Evolutionary conservation across 2,329 filamentous ascomycete genomes (phyloP).

Genomic region (Neurospora sp.): DNA sequence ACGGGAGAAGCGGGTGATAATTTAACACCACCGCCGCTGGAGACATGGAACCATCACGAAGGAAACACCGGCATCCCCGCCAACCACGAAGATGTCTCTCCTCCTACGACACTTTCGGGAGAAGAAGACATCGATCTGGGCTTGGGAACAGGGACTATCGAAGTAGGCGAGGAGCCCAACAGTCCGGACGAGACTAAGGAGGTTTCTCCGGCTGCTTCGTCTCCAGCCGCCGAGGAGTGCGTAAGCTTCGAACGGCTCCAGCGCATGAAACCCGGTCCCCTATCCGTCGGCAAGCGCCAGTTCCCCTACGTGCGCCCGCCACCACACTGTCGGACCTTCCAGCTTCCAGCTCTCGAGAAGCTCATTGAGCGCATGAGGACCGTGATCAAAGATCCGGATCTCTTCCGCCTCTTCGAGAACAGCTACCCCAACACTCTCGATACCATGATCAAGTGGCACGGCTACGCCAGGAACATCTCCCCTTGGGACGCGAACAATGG

Average conservation of each 20-base stretch:
- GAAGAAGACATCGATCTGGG: neutral
- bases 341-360: slow-evolving; percentile 57
- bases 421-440: slow-evolving; percentile 76
- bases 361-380: slow-evolving; percentile 42
- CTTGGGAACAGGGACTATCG: neutral
- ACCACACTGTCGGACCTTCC: slow-evolving; percentile 60
- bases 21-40: neutral
- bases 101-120: neutral
- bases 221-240: slow-evolving; percentile 9
- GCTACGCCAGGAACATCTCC: slow-evolving; percentile 32
- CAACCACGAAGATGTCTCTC: neutral
- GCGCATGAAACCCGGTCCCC: slow-evolving; percentile 16
- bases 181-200: neutral
- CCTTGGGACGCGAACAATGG: neutral
- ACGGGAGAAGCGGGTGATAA: neutral
- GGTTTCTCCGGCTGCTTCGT: neutral
- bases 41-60: neutral
- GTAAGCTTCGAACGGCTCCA: slow-evolving; percentile 18
- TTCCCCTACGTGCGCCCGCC: slow-evolving; percentile 43
- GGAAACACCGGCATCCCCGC: neutral
- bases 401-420: slow-evolving; percentile 74
- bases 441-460: slow-evolving; percentile 72
- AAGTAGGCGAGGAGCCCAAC: neutral
- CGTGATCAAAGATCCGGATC: slow-evolving; percentile 44
- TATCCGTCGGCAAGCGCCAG: slow-evolving; percentile 21